Conservation (phyloP, 208 protist species). For the Leishmania gerbilli region DNA sequence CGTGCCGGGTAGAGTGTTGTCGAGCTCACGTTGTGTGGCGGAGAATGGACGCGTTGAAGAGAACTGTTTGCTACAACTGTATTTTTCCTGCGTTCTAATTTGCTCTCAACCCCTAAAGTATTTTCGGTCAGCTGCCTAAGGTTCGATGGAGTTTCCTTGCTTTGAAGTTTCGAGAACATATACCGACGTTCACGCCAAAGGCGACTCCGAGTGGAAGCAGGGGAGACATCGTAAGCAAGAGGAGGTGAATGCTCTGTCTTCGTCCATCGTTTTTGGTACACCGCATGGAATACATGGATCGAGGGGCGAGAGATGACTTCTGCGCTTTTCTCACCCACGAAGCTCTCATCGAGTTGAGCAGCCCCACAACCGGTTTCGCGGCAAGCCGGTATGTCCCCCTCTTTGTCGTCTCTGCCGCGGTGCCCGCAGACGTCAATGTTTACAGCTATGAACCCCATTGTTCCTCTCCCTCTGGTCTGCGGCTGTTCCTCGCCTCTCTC, state of each 20-base stretch:
- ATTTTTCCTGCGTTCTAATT: conserved; percentile 8
- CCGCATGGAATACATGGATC: not conserved
- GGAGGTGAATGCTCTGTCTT: not conserved
- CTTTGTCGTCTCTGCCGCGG: not conserved
- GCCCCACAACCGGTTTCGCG: not conserved
- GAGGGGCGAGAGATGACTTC: not conserved
- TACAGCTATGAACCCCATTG: not conserved
- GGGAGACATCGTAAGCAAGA: not conserved
- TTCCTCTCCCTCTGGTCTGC: not conserved
- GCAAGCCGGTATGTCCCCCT: not conserved
- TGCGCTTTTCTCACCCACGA: not conserved
- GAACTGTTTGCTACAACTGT: not conserved
- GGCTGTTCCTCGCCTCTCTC: not conserved
- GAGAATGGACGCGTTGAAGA: not conserved
- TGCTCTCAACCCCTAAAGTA: not conserved
- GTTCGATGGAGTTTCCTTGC: not conserved
- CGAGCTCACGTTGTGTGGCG: too few relatives aligned
- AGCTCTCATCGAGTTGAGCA: not conserved
- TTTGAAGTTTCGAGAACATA: too few relatives aligned
- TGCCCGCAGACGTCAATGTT: not conserved
- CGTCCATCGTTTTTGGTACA: not conserved
- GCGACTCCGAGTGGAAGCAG: conserved; percentile 7
- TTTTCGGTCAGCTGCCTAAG: not conserved
- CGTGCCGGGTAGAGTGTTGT: too few relatives aligned
- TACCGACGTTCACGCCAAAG: not conserved